These are phyloP conservation scores for Rubroboletus satanas DNA, from an alignment of 768 basidiomycete species.

Conservation along the genomic window DNA sequence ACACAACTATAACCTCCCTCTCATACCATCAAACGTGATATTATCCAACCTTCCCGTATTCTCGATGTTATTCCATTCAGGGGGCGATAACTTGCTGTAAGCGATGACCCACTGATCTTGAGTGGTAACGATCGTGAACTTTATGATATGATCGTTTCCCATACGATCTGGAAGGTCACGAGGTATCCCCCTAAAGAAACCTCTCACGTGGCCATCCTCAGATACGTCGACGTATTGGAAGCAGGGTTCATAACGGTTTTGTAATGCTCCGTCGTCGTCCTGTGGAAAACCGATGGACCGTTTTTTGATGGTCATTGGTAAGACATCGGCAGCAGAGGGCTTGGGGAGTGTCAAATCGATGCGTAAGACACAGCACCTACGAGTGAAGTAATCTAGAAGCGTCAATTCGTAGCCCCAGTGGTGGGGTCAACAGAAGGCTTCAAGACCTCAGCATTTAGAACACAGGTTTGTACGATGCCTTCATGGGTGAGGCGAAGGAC, in stretches of 20 bases:
- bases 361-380: no score
- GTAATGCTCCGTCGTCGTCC: background rate
- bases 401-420: background rate
- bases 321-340: background rate
- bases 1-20: background rate
- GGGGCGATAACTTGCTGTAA: background rate
- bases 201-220: background rate
- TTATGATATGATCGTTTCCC: background rate
- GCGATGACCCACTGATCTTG: background rate
- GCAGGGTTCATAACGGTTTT: no score
- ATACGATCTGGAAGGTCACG: background rate
- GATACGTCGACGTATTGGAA: background rate
- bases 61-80: background rate
- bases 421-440: background rate
- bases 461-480: background rate
- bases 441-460: background rate
- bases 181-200: background rate
- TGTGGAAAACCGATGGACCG: background rate
- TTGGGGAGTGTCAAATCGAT: background rate
- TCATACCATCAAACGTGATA: background rate
- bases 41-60: no score
- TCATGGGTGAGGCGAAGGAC: background rate
- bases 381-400: background rate
- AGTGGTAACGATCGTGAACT: constrained; percentile 3
- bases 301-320: background rate